Conservation (phyloP, 2,329 filamentous ascomycete species). For the Trichophyton equinum region DNA sequence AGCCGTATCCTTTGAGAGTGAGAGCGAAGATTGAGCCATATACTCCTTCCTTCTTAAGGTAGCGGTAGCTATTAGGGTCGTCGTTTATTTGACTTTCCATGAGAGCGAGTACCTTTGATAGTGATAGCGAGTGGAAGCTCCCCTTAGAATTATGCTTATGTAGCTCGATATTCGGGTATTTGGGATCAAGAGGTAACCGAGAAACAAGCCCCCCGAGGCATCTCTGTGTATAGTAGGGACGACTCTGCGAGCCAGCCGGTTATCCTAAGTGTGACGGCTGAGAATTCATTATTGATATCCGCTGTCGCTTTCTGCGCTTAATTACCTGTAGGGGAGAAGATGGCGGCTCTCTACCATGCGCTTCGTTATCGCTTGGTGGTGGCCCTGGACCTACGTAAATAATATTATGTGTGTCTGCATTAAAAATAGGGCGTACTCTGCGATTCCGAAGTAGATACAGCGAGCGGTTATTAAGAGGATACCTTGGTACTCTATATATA, state of each 20-base stretch:
- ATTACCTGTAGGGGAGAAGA: background rate
- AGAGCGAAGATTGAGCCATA: slow-evolving; percentile 6
- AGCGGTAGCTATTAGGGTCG: slow-evolving; percentile 1
- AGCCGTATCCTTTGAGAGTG: slow-evolving; percentile 7
- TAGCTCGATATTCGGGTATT: background rate
- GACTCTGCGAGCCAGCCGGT: background rate
- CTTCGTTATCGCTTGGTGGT: background rate
- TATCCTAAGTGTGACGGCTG: background rate
- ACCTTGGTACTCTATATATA: background rate
- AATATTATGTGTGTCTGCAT: background rate
- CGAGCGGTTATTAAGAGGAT: background rate
- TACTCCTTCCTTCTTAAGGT: slow-evolving; percentile 2
- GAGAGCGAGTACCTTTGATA: background rate
- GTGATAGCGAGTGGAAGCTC: slow-evolving; percentile 1
- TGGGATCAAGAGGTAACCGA: background rate
- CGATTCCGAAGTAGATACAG: slow-evolving; percentile 2
- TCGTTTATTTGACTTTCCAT: slow-evolving; percentile 6
- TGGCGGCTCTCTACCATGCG: background rate
- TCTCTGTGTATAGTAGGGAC: slow-evolving; percentile 1
- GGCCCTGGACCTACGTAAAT: background rate
- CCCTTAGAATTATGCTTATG: background rate
- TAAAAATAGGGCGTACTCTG: background rate
- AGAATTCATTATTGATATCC: background rate
- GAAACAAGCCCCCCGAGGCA: slow-evolving; percentile 11
- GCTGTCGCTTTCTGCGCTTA: background rate